Conservation (phyloP, 2,329 filamentous ascomycete genomes). For the Phaeosphaeriaceae sp. region DNA sequence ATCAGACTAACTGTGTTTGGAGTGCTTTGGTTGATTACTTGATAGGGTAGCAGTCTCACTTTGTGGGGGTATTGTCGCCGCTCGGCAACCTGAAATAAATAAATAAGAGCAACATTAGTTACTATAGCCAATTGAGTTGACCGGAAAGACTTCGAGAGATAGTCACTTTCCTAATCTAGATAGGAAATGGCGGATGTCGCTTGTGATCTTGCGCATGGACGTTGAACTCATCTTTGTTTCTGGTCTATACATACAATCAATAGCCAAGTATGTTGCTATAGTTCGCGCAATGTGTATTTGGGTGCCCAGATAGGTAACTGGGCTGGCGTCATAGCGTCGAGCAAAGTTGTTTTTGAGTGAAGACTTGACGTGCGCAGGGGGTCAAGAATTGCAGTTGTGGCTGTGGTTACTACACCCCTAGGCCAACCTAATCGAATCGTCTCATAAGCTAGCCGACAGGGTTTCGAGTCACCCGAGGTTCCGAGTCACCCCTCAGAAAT, state of each 20-base stretch:
- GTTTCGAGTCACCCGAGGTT: no score
- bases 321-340: neutral
- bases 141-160: neutral
- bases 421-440: neutral
- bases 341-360: neutral
- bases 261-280: neutral
- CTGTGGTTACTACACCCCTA: neutral
- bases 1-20: constrained; percentile 1
- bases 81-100: no score
- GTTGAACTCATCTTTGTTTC: no score
- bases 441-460: no score
- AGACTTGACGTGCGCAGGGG: constrained; percentile 3
- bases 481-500: no score
- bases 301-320: neutral
- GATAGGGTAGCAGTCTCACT: no score
- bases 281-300: no score
- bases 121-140: neutral
- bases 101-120: neutral
- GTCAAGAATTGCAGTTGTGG: neutral
- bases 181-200: neutral
- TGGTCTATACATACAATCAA: no score
- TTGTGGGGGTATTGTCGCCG: no score
- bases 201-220: no score
- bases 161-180: neutral
- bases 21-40: neutral